These are phyloP conservation scores for Fusarium piperis DNA, from an alignment of 2,329 filamentous ascomycete species.

Conservation along the genomic window DNA sequence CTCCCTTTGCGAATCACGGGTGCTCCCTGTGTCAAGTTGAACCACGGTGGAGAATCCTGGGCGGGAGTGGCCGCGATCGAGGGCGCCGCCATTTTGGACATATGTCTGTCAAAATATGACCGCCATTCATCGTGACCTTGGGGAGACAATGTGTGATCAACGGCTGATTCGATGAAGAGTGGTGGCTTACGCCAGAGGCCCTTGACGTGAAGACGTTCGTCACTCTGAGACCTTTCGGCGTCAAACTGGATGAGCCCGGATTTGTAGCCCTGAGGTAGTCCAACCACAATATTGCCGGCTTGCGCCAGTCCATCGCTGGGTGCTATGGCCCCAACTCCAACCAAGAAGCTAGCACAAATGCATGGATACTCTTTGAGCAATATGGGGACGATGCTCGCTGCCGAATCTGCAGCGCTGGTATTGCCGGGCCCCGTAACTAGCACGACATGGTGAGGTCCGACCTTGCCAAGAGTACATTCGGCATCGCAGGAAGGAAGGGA, in stretches of 20 bases:
- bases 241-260: neutral
- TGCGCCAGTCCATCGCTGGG: neutral
- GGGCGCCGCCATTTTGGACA: neutral
- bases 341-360: neutral
- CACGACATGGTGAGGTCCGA: neutral
- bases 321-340: neutral
- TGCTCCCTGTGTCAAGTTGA: neutral
- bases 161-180: rapidly evolving
- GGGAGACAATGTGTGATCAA: rapidly evolving
- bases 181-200: neutral
- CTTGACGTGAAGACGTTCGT: neutral
- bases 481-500: neutral
- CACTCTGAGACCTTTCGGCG: rapidly evolving
- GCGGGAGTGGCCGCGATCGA: neutral
- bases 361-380: rapidly evolving
- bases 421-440: rapidly evolving
- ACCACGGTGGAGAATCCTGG: neutral
- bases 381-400: neutral
- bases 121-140: neutral
- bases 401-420: rapidly evolving
- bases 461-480: neutral
- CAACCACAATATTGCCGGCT: neutral
- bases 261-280: rapidly evolving
- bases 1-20: neutral
- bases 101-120: neutral